Conservation (phyloP, 2,329 filamentous ascomycete species). For the Neospermospora avenae region DNA sequence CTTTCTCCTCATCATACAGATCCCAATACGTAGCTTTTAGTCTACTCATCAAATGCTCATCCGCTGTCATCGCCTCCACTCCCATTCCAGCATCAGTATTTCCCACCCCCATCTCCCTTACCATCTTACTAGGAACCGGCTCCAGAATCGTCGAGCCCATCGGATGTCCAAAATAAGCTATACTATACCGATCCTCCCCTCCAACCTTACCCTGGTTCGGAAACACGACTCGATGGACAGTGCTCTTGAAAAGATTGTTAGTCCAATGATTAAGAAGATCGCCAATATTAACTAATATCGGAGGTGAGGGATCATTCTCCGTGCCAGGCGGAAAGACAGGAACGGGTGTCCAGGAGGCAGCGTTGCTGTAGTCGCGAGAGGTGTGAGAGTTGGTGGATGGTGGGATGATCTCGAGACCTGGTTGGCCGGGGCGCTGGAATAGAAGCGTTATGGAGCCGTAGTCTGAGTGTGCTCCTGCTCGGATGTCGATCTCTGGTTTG, state of each 20-base stretch:
- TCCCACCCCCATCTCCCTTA: constrained; percentile 39
- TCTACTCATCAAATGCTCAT: constrained; percentile 61
- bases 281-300: constrained; percentile 70
- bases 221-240: constrained; percentile 86
- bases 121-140: constrained; percentile 58
- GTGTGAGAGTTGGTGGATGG: constrained; percentile 40
- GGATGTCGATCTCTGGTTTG: constrained; percentile 59
- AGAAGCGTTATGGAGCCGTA: constrained; percentile 69
- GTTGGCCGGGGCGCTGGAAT: constrained; percentile 81
- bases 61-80: constrained; percentile 57
- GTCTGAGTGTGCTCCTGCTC: constrained; percentile 89
- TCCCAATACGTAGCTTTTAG: constrained; percentile 56
- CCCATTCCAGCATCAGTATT: constrained; percentile 36
- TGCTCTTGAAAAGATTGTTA: constrained; percentile 78
- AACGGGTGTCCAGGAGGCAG: constrained; percentile 56
- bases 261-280: constrained; percentile 85
- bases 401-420: constrained; percentile 79
- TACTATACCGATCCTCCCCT: constrained; percentile 56
- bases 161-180: constrained; percentile 68
- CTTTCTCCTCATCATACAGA: constrained; percentile 46
- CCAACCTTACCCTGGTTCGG: constrained; percentile 50
- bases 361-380: constrained; percentile 36
- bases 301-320: constrained; percentile 58
- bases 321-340: constrained; percentile 63
- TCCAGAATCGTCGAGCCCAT: constrained; percentile 50